A percentile compares a stretch with the other conserved stretches of the same genome.
Evolutionary conservation across 2,329 filamentous ascomycete genomes (phyloP).

Genomic region (Cadophora malorum): DNA sequence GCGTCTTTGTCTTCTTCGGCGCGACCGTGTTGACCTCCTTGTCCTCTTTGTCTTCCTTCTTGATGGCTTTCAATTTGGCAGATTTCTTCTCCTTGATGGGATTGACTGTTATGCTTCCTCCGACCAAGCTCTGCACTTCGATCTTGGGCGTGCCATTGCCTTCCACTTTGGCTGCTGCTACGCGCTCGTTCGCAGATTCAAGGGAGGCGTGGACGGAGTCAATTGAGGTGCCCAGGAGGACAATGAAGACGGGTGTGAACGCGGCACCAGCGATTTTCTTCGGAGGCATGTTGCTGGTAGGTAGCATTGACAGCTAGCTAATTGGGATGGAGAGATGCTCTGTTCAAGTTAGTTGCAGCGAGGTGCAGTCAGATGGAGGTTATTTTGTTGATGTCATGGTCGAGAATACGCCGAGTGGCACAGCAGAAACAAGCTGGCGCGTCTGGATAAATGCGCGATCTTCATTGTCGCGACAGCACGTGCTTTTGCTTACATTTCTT

Average conservation of each 20-base stretch:
- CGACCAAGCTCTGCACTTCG: conserved; percentile 26
- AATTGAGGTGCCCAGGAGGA: conserved; percentile 19
- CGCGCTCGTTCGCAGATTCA: conserved; percentile 30
- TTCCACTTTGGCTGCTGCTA: conserved; percentile 18
- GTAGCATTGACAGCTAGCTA: neutral
- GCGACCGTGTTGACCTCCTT: conserved; percentile 23
- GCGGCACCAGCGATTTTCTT: conserved; percentile 27
- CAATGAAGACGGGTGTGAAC: conserved; percentile 26
- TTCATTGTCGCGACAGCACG: neutral
- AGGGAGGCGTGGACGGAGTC: conserved; percentile 32
- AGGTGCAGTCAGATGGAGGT: neutral
- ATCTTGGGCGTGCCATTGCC: conserved; percentile 14
- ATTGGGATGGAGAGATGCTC: neutral
- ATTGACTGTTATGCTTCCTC: conserved; percentile 29
- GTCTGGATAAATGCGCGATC: neutral
- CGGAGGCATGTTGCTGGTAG: conserved; percentile 29
- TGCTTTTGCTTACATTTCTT: neutral
- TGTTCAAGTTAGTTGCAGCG: neutral
- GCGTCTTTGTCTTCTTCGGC: conserved; percentile 36
- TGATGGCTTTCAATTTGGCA: conserved; percentile 17
- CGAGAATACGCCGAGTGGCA: conserved; percentile 4
- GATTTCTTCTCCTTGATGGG: conserved; percentile 12
- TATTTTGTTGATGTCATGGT: neutral
- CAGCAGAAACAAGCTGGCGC: neutral
- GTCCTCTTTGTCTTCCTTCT: conserved; percentile 12